phyloP scores from a whole-genome alignment of 2,329 filamentous ascomycete genomes.

The Monosporascus sp. region DNA sequence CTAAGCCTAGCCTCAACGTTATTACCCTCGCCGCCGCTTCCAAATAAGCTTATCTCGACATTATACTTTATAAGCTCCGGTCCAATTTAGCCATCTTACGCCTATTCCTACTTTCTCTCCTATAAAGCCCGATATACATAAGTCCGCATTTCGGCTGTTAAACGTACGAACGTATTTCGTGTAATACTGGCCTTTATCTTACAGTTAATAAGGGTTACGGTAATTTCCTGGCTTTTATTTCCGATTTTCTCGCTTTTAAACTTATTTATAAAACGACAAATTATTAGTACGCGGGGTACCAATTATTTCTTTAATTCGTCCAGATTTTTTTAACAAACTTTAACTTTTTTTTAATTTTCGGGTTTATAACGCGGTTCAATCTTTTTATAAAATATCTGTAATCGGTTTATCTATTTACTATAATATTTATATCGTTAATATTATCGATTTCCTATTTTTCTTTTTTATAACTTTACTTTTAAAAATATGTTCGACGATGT shows the following conservation, averaged over 20 bases:
- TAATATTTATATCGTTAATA: neutral
- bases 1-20: too few species aligned
- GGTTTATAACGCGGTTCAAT: neutral
- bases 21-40: too few species aligned
- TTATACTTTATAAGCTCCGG: neutral
- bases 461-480: neutral
- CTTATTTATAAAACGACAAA: neutral
- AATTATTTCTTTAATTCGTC: neutral
- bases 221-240: neutral
- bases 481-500: neutral
- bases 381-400: neutral
- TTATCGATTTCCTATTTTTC: neutral
- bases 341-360: neutral
- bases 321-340: neutral
- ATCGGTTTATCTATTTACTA: too few species aligned
- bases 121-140: conserved; percentile 1
- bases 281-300: neutral
- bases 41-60: too few species aligned
- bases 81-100: neutral
- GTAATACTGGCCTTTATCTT: neutral
- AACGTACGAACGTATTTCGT: neutral
- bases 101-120: conserved; percentile 1
- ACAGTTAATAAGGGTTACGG: neutral
- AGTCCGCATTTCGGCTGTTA: neutral
- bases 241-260: conserved; percentile 1